Base-by-base conservation (phyloP, 2,329 filamentous ascomycete species). In the Botrytis hyacinthi region DNA sequence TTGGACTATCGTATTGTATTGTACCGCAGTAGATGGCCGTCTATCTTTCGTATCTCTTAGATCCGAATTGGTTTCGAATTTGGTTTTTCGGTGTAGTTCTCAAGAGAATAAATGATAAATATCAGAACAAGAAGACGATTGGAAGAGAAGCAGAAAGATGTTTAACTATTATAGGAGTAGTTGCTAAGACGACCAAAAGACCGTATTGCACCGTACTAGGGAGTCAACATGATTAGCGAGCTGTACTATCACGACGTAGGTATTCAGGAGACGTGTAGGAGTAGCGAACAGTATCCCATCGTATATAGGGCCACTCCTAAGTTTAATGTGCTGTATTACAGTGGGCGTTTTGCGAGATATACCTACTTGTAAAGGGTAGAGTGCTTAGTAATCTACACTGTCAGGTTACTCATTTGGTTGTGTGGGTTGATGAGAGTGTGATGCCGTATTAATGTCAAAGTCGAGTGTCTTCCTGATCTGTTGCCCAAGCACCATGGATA, bases 21-120 rank as follows among this genome's bases (percentile, higher is more conserved):
- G 37, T 8, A 29, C 60, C 35, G 37, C 29, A 10, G 1, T 9
- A 42, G 6, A 20, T 20, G 14, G 4, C 32, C 12, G 8, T n/a
- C 40, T n/a, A 3, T n/a, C 6, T 40, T 40, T 14, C 1, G 22
- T 10, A 1, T 20, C 4, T 10, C 1, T 12, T 6, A 4, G 0
- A 7, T 16, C 3, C 2, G 26, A 12, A 14, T 40, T 40, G 40
- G 40, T 3, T 48, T 12, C 22, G 4, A 4, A 26, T 26, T 4
- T 3, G 4, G 12, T 26, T 26, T 48, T 1, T 35, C 5, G 32
- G 4, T 29, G 3, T n/a, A 9, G 1, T 20, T 12, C 14, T 51
- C 3, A 37, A 22, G 32, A 35, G 10, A 37, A 18, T 51, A 5
- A 9, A 67, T 37, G 44, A 18, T 7, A 2, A 26, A 37, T 51